Percentiles rank a stretch among this genome's conserved stretches.
Conservation (phyloP, 352 stramenopile genomes). For the Phytopythium delawarense region DNA sequence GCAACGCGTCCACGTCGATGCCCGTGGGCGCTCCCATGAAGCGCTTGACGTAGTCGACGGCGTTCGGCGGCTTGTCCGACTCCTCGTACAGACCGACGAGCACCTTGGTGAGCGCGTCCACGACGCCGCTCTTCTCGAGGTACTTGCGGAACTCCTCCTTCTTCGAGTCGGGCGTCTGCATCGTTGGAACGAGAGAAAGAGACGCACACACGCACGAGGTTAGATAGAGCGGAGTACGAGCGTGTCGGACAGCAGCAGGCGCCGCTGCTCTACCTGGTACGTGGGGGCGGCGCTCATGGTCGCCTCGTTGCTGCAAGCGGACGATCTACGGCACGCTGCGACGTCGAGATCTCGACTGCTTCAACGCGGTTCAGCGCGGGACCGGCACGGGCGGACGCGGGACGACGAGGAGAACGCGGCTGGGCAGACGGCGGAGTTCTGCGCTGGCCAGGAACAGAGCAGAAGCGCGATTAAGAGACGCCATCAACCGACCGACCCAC, state of each 20-base stretch:
- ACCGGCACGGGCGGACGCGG: not conserved
- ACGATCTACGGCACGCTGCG: not conserved
- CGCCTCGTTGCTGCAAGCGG: constrained; percentile 1
- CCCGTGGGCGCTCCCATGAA: constrained; percentile 93
- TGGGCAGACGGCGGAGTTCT: not conserved
- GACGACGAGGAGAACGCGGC: not conserved
- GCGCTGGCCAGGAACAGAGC: not conserved
- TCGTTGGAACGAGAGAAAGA: not conserved
- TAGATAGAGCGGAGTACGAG: not conserved
- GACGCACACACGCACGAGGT: too few relatives aligned
- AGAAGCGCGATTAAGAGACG: not conserved
- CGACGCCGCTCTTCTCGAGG: constrained; percentile 96
- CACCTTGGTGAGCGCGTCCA: constrained; percentile 97
- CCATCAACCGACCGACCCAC: not conserved
- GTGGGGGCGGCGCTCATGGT: constrained; percentile 46
- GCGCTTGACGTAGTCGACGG: constrained; percentile 96
- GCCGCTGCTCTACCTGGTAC: constrained; percentile 42
- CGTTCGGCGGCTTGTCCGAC: constrained; percentile 93
- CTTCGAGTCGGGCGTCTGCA: constrained; percentile 93
- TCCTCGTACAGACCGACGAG: constrained; percentile 97
- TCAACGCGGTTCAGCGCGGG: not conserved
- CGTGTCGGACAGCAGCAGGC: not conserved
- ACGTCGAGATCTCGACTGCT: not conserved
- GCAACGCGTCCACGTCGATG: constrained; percentile 87
- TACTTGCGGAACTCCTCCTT: constrained; percentile 99